Evolutionary conservation across 179 eudicot genomes (phyloP), one percentile per base, ranked within the genome.

Genomic region (Beta macrorhiza): DNA sequence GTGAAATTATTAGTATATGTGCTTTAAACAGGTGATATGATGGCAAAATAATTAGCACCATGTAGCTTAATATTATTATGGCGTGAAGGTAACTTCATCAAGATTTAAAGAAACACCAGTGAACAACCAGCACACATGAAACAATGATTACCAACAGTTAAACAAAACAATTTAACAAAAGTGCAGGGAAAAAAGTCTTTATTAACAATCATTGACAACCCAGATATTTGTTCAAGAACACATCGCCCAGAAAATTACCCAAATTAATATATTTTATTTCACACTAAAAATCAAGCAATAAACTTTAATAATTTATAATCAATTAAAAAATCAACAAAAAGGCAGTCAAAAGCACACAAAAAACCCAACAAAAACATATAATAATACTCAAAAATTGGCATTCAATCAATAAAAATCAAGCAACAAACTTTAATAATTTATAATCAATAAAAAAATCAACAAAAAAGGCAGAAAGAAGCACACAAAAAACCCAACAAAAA

Each of bases 121-220:
- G 37, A 22, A 7, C 6, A 17, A 61, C 65, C 44, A 70, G 19
- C 64, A 81, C 71, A 78, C 17, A 62, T 22, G 74, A 14, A 76
- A 67, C 78, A 84, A 84, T 84, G 65, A 84, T 84, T 84, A 73
- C 84, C 51, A 79, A 58, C 32, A 29, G 32, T 29, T 29, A 29
- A 29, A 29, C 32, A 37, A 37, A 37, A 37, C 42, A 37, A 1
- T 37, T 37, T 37, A 37, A 37, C 42, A 37, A 1, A 37, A 37
- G 42, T 37, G 42, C 42, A 37, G 42, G 1, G 1, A 37, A 37
- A 37, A 37, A 37, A 3, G 42, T 37, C 42, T 37, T 37, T 37
- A 37, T 37, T 37, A 37, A 4, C 17, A 77, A 45, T 49, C 32
- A 47, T 49, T 17, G 49, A 49, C 32, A 45, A 72, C 11, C 53